Base-by-base conservation (phyloP, 164 flowering plant genomes). In the Cinnamomum micranthum region DNA sequence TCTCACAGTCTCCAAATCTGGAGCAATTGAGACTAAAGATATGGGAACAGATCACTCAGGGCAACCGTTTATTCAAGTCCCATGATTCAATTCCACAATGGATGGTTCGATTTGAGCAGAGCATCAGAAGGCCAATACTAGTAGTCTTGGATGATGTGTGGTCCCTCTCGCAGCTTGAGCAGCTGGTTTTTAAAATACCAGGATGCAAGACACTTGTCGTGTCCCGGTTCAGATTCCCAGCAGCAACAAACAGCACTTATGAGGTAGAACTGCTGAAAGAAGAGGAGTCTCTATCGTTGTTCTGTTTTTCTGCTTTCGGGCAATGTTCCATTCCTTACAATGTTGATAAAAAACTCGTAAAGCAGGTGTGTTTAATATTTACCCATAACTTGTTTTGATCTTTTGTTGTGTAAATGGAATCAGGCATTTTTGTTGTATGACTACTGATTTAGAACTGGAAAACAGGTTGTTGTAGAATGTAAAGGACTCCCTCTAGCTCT, bases 401-500 rank as follows among this genome's bases (percentile, higher is more conserved):
- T 28, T 65, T 76, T 64, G 10, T 23, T 69, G 17, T n/a, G 23
- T 0, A 59, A 28, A 64, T 51, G 59, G 20, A 20, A 51, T 70
- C 23, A 55, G 60, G 13, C 60, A 41, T 41, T 41, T 41, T 41
- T 41, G 11, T 41, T 41, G 10, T 41, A 9, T 41, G 47, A 41
- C 47, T 6, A 6, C 47, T 41, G 47, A 41, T 41, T 41, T 41
- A 7, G 47, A 41, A 64, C 33, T 14, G 12, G 24, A 63, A 22
- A 6, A 71, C 78, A 92, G 97, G 81, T 93, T 74, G 92, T 89
- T 63, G 77, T 74, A 25, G 91, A 91, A 80, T 93, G 97, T 65
- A 86, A 86, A 81, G 88, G 94, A 25, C 91, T 93, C 12, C 97
- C 97, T 0, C 74, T 93, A 78, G 96, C 94, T 73, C 87, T 93